Base-by-base conservation (phyloP, 768 basidiomycete genomes). In the Phallus indusiatus region DNA sequence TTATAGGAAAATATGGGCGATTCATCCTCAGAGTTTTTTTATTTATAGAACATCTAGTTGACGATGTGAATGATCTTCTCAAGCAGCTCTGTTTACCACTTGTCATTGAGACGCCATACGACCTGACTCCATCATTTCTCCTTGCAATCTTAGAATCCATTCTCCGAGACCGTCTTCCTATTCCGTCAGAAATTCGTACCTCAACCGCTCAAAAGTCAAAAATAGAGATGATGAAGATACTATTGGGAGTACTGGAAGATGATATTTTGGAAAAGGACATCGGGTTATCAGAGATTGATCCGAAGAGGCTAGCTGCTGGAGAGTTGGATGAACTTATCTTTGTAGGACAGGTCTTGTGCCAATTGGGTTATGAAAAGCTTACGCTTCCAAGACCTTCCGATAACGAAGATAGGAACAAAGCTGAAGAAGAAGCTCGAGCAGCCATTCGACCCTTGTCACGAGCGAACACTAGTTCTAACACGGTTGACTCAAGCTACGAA, bases 121-220 rank as follows among this genome's bases (percentile, higher is more conserved):
- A 90, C 64, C 77, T 91, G 10, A 87, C 85, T 0, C 88, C 88
- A 0, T 81, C 83, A 0, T 76, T 90, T 8, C 76, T 90, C 21
- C 77, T 90, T 35, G 83, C 80, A 46, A 78, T 89, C 62, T 75
- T 90, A 16, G 87, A 89, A 62, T 80, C 77, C 1, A 70, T 89
- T 47, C 72, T 88, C 37, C 67, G 71, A 20, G 66, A 71, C 6
- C 80, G 82, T 22, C 79, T 90, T 9, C 80, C 82, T 2, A 73
- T 82, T 11, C 56, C 72, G 48, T 66, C 18, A 34, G 52, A 68
- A 18, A 67, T 72, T 22, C 71, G 77, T 61, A 63, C 72, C 55
- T 72, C 75, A 37, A 69, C 74, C 65, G 72, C 69, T 55, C 47
- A 60, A 59, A 58, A 59, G 1, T 72, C 75, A 8, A 82, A 82